These are phyloP conservation scores for Volvox reticuliferus DNA, from an alignment of 139 green algal species.

Conservation along the genomic window DNA sequence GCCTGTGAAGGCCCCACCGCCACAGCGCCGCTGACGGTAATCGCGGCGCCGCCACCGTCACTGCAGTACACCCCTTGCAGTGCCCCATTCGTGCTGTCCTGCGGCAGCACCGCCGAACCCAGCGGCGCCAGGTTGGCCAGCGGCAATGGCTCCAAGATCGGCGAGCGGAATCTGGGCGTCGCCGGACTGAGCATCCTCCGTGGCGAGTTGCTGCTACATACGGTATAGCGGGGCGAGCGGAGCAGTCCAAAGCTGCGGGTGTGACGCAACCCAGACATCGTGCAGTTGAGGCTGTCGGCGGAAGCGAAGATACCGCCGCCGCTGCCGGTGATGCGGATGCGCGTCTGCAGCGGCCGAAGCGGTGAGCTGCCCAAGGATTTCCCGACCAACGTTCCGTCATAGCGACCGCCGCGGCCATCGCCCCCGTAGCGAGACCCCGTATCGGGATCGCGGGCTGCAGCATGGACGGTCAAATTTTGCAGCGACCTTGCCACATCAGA, in stretches of 20 bases:
- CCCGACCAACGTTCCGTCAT: not conserved
- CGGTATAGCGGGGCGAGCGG: constrained; percentile 14
- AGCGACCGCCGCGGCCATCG: not conserved
- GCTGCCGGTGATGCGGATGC: not conserved
- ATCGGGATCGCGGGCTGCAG: not conserved
- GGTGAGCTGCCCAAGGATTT: constrained; percentile 1
- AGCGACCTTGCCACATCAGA: not conserved
- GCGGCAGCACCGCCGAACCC: not conserved
- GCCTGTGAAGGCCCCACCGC: not conserved
- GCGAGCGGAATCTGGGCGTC: constrained; percentile 43
- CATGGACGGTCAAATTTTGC: not conserved
- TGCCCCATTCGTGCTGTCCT: too few species aligned
- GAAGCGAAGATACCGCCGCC: not conserved
- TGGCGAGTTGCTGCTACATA: not conserved
- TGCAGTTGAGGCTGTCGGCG: not conserved
- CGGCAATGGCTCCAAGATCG: constrained; percentile 2
- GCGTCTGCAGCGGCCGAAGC: not conserved
- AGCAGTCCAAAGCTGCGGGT: constrained; percentile 27
- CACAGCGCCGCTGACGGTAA: not conserved
- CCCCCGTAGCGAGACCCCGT: not conserved
- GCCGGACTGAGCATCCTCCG: constrained; percentile 34
- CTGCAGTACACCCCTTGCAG: not conserved
- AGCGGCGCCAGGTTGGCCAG: not conserved
- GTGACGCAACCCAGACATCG: not conserved
- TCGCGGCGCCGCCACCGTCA: not conserved